A percentile compares a stretch with the other conserved stretches of the same genome.
These are phyloP conservation scores for Candida sonorensis DNA, from an alignment of 805 yeast species.

Conservation along the genomic window DNA sequence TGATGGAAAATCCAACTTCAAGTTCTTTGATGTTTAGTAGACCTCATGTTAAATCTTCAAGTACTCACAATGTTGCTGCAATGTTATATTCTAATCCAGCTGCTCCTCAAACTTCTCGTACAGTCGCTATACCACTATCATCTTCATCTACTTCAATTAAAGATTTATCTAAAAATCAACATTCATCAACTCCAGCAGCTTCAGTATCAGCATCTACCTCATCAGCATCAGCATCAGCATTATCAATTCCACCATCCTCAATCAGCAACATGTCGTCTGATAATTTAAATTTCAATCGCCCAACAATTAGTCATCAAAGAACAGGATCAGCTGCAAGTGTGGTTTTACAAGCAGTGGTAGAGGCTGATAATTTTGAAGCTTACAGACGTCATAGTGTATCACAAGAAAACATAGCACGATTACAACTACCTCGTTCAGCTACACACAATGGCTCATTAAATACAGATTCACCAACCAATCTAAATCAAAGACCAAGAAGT, in stretches of 20 bases:
- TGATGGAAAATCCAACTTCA: constrained; percentile 39
- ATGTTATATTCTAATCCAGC: constrained; percentile 46
- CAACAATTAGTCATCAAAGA: constrained; percentile 12
- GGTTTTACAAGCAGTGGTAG: constrained; percentile 69
- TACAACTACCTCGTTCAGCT: constrained; percentile 27
- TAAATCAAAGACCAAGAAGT: constrained; percentile 10
- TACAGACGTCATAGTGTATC: constrained; percentile 27
- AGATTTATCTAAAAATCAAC: constrained; percentile 8
- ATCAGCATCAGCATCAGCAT: background rate
- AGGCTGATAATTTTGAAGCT: constrained; percentile 42
- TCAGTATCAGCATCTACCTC: background rate
- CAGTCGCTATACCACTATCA: constrained; percentile 28
- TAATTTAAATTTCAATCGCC: too few relatives aligned
- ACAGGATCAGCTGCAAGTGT: constrained; percentile 50
- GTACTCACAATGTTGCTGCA: constrained; percentile 32
- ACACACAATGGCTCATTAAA: constrained; percentile 14
- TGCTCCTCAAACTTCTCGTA: constrained; percentile 58
- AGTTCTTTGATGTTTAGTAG: constrained; percentile 31
- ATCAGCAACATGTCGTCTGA: too few relatives aligned
- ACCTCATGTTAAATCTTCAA: constrained; percentile 28
- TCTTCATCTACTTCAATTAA: constrained; percentile 20
- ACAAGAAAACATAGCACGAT: constrained; percentile 10
- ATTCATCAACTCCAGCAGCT: constrained; percentile 1
- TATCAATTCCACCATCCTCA: too few relatives aligned
- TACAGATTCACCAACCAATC: constrained; percentile 3